Conservation (phyloP, 2,329 filamentous ascomycete genomes). For the Penicillium sp. region DNA sequence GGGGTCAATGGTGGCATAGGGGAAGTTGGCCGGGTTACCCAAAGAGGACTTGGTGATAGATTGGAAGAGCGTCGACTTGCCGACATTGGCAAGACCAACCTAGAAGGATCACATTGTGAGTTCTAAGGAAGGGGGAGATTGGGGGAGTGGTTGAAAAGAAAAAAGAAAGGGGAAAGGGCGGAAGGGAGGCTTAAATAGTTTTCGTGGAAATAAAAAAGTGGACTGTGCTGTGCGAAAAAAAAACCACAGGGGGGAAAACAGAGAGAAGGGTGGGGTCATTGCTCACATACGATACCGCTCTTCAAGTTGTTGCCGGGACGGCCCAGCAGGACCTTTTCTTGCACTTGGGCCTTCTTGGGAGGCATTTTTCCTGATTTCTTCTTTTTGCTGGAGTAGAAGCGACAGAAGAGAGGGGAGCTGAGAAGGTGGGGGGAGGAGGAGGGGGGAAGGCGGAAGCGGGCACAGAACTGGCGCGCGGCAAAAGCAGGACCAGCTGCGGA, state of each 20-base stretch:
- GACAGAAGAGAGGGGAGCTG: slow-evolving; percentile 33
- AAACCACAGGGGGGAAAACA: slow-evolving; percentile 26
- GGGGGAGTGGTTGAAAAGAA: slow-evolving; percentile 1
- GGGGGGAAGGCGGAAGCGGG: slow-evolving; percentile 46
- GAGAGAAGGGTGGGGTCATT: slow-evolving; percentile 40
- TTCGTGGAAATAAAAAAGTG: slow-evolving; percentile 29
- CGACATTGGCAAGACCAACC: slow-evolving; percentile 98
- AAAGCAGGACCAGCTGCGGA: slow-evolving; percentile 69
- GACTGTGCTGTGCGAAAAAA: slow-evolving; percentile 31
- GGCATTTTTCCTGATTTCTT: slow-evolving; percentile 76
- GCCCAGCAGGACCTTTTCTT: slow-evolving; percentile 96
- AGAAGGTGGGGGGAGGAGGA: slow-evolving; percentile 29
- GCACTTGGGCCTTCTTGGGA: slow-evolving; percentile 87
- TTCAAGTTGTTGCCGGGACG: slow-evolving; percentile 97
- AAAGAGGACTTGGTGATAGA: slow-evolving; percentile 97
- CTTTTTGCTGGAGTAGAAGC: slow-evolving; percentile 59
- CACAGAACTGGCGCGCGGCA: slow-evolving; percentile 35
- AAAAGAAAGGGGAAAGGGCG: slow-evolving; percentile 15
- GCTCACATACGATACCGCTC: slow-evolving; percentile 92
- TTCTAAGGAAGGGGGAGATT: slow-evolving; percentile 8
- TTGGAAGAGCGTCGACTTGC: slow-evolving; percentile 99
- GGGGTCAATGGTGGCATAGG: slow-evolving; percentile 97
- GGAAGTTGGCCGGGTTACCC: slow-evolving; percentile 99
- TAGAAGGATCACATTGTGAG: slow-evolving; percentile 44
- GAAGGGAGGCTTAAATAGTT: slow-evolving; percentile 26